phyloP scores from a whole-genome alignment of 106 monocot genomes.

The Posidonia australis region DNA sequence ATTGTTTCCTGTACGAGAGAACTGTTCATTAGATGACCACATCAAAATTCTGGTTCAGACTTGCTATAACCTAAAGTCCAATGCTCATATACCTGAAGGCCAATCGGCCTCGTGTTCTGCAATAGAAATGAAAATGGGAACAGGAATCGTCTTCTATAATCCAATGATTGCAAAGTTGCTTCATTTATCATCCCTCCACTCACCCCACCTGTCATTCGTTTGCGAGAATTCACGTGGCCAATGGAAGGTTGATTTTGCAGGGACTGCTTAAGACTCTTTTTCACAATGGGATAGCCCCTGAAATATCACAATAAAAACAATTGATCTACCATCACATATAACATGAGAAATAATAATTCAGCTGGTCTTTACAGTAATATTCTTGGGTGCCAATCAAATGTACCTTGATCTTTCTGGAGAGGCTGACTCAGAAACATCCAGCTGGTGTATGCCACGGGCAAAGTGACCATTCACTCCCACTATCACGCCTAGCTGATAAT shows the following conservation, averaged over 20 bases:
- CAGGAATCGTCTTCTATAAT: conserved; percentile 52
- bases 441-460: conserved; percentile 22
- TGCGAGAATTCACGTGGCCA: conserved; percentile 41
- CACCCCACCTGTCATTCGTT: conserved; percentile 70
- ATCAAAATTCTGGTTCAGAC: background rate
- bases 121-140: conserved; percentile 76
- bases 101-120: conserved; percentile 68
- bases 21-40: background rate
- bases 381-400: no score
- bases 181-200: conserved; percentile 78
- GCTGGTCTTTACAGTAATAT: no score
- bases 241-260: conserved; percentile 40
- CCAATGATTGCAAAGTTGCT: conserved; percentile 44
- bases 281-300: no score
- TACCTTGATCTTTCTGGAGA: conserved; percentile 44
- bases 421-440: conserved; percentile 27
- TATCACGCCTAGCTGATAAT: conserved; percentile 77
- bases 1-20: conserved; percentile 51
- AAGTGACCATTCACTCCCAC: conserved; percentile 39
- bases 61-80: no score
- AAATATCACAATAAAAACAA: no score
- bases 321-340: no score
- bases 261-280: conserved; percentile 19
- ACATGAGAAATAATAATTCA: no score
- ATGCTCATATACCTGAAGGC: conserved; percentile 71